Evolutionary conservation across 2,329 filamentous ascomycete genomes (phyloP), one percentile per base, ranked within the genome.

Genomic region (Diaporthe citrichinensis): DNA sequence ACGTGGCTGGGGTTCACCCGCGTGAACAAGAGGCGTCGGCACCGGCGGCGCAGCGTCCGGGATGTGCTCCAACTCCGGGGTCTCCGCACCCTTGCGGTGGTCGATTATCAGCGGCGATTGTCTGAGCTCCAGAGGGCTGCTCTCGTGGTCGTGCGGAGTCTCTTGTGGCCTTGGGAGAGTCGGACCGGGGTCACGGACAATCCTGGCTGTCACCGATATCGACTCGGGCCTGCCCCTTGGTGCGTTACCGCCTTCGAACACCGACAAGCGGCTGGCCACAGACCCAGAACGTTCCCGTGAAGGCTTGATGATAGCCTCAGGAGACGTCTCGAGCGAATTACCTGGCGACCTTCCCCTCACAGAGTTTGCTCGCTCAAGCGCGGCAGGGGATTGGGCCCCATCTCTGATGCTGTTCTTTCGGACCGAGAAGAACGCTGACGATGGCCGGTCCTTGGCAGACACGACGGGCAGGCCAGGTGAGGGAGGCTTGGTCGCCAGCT

Each of bases 191-290:
- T 94, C 93, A 65, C 95, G 92, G 51, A 98, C 87, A 77, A 98
- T 98, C 71, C 93, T 92, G 67, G 96, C 94, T 25, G 94, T 97
- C 15, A 98, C 95, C 61, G 95, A 96, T n/a, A 98, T 91, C 0
- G 95, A 96, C 80, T 96, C 94, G 7, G 92, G 90, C 2, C 87
- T 86, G 8, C 88, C 87, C 23, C 86, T 84, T n/a, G 86, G 82
- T 9, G 83, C 78, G 72, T 81, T 84, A n/a, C 82, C 81, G 62
- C 84, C 82, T 78, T 92, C 89, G 77, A 92, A 91, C 81, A 90
- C 86, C 39, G 88, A 90, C 36, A 92, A 82, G 53, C 89, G 86
- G 78, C 86, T 91, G 2, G 88, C 88, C 73, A 92, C 85, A 2
- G 90, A 91, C 10, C 86, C 86, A 9, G 89, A 89, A 57, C 90